Conservation (phyloP, 495 filamentous ascomycete genomes). For the Aspergillus incahuasiensis region DNA sequence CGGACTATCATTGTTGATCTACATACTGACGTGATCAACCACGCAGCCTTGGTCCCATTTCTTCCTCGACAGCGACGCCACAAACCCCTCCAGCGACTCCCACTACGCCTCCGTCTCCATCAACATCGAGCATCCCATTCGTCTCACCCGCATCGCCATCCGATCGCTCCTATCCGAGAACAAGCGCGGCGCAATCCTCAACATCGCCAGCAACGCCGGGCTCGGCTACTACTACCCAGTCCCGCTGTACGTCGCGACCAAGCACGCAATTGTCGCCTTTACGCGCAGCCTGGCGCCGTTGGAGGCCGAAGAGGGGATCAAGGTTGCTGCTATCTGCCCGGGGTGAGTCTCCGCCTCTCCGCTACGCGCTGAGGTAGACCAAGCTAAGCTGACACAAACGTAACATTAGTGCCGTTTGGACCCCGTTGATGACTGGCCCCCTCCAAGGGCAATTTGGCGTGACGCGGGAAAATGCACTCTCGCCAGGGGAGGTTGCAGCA, state of each 20-base stretch:
- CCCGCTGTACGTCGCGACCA: background rate
- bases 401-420: too few relatives aligned
- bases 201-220: background rate
- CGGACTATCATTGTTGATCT: too few relatives aligned
- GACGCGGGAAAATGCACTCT: too few relatives aligned
- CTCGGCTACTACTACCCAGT: background rate
- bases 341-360: background rate
- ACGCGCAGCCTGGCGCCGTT: background rate
- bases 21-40: too few relatives aligned
- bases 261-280: conserved; percentile 1
- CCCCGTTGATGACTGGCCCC: too few relatives aligned
- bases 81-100: too few relatives aligned
- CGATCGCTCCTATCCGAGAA: background rate
- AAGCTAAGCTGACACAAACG: too few relatives aligned
- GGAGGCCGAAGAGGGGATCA: background rate
- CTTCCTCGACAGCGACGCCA: background rate
- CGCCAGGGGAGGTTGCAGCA: too few relatives aligned
- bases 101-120: conserved; percentile 5
- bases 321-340: background rate
- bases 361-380: too few relatives aligned
- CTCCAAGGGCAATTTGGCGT: too few relatives aligned
- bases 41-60: conserved; percentile 3
- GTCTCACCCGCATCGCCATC: conserved; percentile 8
- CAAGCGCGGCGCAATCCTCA: conserved; percentile 7
- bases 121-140: conserved; percentile 10